Conservation (phyloP, 495 filamentous ascomycete genomes). For the Lasiosphaeria ovina region DNA sequence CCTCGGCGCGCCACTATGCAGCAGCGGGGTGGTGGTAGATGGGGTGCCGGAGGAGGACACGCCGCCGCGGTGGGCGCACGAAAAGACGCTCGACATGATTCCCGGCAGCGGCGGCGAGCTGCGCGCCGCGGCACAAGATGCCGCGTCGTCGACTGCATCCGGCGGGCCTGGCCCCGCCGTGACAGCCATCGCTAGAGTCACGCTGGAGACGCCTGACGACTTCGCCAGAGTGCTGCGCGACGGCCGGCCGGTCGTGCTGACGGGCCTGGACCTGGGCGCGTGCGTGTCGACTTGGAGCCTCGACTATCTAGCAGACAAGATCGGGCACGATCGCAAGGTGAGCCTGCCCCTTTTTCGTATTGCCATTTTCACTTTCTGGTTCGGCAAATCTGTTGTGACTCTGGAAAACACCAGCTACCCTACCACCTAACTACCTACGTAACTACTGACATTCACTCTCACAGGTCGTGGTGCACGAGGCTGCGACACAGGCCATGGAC, state of each 20-base stretch:
- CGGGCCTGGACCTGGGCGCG: slow-evolving; percentile 61
- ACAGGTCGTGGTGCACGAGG: slow-evolving; percentile 70
- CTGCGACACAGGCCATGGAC: slow-evolving; percentile 64
- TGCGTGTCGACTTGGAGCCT: slow-evolving; percentile 68
- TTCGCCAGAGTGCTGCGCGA: slow-evolving; percentile 59
- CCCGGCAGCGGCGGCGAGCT: slow-evolving; percentile 8
- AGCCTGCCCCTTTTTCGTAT: too few species aligned
- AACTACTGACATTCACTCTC: slow-evolving; percentile 10
- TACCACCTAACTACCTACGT: background rate
- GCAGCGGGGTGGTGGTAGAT: background rate
- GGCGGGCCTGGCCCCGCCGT: slow-evolving; percentile 1
- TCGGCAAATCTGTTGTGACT: too few species aligned
- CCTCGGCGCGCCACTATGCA: background rate
- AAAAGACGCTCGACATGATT: slow-evolving; percentile 28
- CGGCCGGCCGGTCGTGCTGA: slow-evolving; percentile 64
- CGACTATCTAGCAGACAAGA: slow-evolving; percentile 62
- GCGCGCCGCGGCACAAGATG: background rate
- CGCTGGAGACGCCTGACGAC: slow-evolving; percentile 41
- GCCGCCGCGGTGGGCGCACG: slow-evolving; percentile 18
- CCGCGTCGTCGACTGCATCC: background rate
- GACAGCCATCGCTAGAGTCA: slow-evolving; percentile 47
- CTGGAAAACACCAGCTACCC: too few species aligned
- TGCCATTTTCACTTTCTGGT: background rate
- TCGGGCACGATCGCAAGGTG: slow-evolving; percentile 65
- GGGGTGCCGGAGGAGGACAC: too few species aligned